Evolutionary conservation across 371 early-diverging fungal genomes (phyloP).

Genomic region (Mortierella sp.): DNA sequence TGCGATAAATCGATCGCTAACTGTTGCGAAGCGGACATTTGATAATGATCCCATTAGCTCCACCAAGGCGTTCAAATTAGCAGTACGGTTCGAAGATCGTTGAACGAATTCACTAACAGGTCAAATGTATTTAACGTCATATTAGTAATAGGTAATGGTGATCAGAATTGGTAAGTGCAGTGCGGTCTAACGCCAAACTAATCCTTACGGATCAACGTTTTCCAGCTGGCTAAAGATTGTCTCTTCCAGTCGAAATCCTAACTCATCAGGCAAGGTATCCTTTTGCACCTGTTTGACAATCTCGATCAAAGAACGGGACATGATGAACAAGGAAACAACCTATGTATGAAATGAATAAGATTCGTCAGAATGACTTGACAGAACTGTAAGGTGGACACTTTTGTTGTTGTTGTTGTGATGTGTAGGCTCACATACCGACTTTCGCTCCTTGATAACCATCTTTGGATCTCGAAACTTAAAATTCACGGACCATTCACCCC

Average conservation of each 20-base stretch:
- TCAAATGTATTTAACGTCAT: background rate
- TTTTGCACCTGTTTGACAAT: slow-evolving; percentile 82
- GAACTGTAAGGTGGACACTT: background rate
- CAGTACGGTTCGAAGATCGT: slow-evolving; percentile 83
- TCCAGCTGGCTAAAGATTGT: slow-evolving; percentile 92
- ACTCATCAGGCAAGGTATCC: slow-evolving; percentile 81
- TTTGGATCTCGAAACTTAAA: slow-evolving; percentile 50
- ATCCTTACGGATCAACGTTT: slow-evolving; percentile 87
- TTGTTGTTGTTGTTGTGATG: background rate
- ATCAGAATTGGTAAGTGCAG: background rate
- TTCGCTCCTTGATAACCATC: slow-evolving; percentile 63
- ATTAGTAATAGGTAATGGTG: background rate
- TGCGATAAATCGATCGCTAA: slow-evolving; percentile 93
- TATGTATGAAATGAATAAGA: slow-evolving; percentile 54
- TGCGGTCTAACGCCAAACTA: background rate
- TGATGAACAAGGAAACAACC: slow-evolving; percentile 89
- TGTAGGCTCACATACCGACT: slow-evolving; percentile 58
- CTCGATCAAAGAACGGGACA: slow-evolving; percentile 89
- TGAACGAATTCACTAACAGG: slow-evolving; percentile 76
- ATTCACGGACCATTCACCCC: slow-evolving; percentile 36
- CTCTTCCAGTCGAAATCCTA: slow-evolving; percentile 93
- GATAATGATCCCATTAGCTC: slow-evolving; percentile 92
- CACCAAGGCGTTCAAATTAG: slow-evolving; percentile 90
- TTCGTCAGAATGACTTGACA: background rate
- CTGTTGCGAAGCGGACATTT: slow-evolving; percentile 88